Evolutionary conservation across 192 early-diverging fungal genomes (phyloP), one percentile per base, ranked within the genome.

Genomic region (Coemansia sp.): DNA sequence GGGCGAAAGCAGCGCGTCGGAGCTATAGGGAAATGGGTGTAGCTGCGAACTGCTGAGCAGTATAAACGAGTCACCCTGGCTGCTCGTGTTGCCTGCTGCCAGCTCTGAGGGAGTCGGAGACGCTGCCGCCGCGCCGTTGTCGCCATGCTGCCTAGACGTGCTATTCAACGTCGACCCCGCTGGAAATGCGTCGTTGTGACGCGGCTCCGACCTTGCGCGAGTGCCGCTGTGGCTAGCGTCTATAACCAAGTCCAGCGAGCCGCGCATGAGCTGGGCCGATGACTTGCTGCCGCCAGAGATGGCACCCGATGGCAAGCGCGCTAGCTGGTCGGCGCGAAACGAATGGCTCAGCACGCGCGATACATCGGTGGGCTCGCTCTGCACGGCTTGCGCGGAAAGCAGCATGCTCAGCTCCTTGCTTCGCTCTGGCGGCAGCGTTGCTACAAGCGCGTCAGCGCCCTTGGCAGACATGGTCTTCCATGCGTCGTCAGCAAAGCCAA

Each of bases 41-140:
- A 82, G 39, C 45, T 82, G 79, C 24, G 79, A 76, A 46, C 70
- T 76, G 42, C 79, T 82, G 15, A 82, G 64, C 15, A 82, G 5
- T 24, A 82, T 76, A 42, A 82, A 82, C 36, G 79, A 82, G 37
- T 82, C 79, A 53, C 67, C 37, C 49, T 76, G 79, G 60, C 73
- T 82, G 45, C 64, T 57, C 5, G 27, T 24, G 20, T 58, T 65
- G 24, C 63, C 53, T 6, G 56, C 39, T 11, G 43, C 64, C 32
- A 53, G 27, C 17, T 40, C 39, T 4, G 39, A 38, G 15, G 49
- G 24, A 11, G 17, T 40, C 4, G 64, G 25, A 6, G 38, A 41
- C 39, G 37, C 31, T 17, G 49, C n/a, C n/a, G n/a, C 25, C 8
- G 38, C 51, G 2, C 36, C 56, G 10, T 24, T 38, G 36, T 11